Conservation (phyloP, 2,329 filamentous ascomycete species). For the Scedosporium dehoogii region DNA sequence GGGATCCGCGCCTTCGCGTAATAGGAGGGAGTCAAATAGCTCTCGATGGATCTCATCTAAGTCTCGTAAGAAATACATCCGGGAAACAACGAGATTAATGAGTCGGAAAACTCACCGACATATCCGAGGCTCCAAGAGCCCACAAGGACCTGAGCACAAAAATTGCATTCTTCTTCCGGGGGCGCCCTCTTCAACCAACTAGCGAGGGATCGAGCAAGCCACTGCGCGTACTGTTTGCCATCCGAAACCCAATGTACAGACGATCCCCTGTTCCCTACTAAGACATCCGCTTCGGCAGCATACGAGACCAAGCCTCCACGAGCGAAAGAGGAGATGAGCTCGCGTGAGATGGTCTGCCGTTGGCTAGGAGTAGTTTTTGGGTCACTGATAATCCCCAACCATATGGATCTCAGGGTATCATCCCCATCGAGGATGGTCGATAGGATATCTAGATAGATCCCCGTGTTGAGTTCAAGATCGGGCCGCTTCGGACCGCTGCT, state of each 20-base stretch:
- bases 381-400: background rate
- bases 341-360: slow-evolving; percentile 17
- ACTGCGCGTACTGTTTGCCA: slow-evolving; percentile 54
- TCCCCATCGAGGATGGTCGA: slow-evolving; percentile 24
- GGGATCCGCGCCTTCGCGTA: slow-evolving; percentile 16
- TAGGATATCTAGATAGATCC: slow-evolving; percentile 33
- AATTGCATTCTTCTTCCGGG: slow-evolving; percentile 26
- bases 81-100: background rate
- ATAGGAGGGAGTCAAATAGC: slow-evolving; percentile 27
- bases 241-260: slow-evolving; percentile 49
- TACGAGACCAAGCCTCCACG: slow-evolving; percentile 39
- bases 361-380: background rate
- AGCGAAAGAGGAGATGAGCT: slow-evolving; percentile 35
- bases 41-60: slow-evolving; percentile 8
- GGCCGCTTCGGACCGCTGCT: slow-evolving; percentile 26
- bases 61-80: background rate
- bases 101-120: slow-evolving; percentile 39
- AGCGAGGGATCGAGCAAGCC: slow-evolving; percentile 59
- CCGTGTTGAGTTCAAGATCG: slow-evolving; percentile 32
- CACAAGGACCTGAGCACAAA: slow-evolving; percentile 38
- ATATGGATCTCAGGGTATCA: slow-evolving; percentile 21
- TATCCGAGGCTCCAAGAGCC: slow-evolving; percentile 65
- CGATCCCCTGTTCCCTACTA: slow-evolving; percentile 12
- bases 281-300: slow-evolving; percentile 40
- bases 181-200: slow-evolving; percentile 26